Evolutionary conservation across 345 rosid genomes (phyloP).

Genomic region (Gossypium rotundifolium): DNA sequence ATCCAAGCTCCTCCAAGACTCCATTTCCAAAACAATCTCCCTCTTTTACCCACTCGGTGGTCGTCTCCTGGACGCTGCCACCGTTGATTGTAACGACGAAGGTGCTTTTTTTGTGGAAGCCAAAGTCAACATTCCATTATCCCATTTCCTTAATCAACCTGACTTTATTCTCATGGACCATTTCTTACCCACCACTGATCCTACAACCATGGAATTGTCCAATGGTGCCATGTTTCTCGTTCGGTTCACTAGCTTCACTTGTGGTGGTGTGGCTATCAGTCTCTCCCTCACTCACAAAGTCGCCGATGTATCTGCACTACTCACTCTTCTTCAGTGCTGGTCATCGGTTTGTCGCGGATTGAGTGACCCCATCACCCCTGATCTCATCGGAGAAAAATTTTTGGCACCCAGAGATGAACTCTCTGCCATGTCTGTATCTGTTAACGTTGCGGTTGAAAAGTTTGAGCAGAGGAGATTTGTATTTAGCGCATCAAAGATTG

Average conservation of each 20-base stretch:
- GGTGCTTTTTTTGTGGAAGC: constrained; percentile 21
- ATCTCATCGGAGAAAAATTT: not conserved
- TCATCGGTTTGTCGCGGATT: not conserved
- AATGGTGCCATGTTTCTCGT: constrained; percentile 6
- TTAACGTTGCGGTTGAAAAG: not conserved
- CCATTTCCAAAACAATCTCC: constrained; percentile 16
- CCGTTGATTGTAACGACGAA: constrained; percentile 22
- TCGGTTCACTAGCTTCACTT: constrained; percentile 15
- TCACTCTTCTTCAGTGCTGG: constrained; percentile 17
- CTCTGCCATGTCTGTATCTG: not conserved
- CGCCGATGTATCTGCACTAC: constrained; percentile 5
- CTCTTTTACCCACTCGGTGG: constrained; percentile 22
- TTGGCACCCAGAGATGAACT: constrained; percentile 10
- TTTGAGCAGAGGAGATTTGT: constrained; percentile 3
- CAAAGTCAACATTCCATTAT: not conserved
- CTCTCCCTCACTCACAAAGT: constrained; percentile 15
- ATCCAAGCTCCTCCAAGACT: constrained; percentile 10
- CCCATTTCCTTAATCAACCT: constrained; percentile 7
- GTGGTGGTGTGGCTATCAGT: constrained; percentile 13
- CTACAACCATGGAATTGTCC: constrained; percentile 7
- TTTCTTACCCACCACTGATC: not conserved
- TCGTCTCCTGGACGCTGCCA: not conserved
- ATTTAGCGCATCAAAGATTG: constrained; percentile 7
- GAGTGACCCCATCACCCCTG: not conserved
- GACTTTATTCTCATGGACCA: not conserved